Base-by-base conservation (phyloP, 75 land plant genomes). In the Selaginella moellendorffii region DNA sequence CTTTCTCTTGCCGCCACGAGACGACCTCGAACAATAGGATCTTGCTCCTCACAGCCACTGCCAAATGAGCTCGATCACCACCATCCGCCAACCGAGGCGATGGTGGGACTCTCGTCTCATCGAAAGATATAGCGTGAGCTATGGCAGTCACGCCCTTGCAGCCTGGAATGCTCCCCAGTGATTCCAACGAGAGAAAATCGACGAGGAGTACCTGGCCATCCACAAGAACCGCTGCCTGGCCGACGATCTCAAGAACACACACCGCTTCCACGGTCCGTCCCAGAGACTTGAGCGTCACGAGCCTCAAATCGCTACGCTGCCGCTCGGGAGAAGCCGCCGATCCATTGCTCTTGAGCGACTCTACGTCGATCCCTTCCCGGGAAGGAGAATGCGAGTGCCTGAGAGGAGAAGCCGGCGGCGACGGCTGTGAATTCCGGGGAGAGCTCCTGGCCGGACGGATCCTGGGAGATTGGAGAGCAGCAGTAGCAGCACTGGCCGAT, bases 1-100 rank as follows among this genome's bases (percentile, higher is more conserved):
- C 65, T 24, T 68, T 19, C 20, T 51, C 71, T 28, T 31, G 36
- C 2, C 36, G 75, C 14, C 67, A 23, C 30, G 85, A 36, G 27
- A 71, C 23, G 20, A 84, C 36, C 29, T 85, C 85, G 21, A 76
- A 66, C 25, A 93, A 31, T 0, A 82, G n/a, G 66, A 93, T 61
- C 58, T 69, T 89, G 60, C 75, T 86, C 53, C 71, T 75, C 24
- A 62, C 61, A 0, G 81, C 79, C 59, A 79, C 71, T 0, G 84
- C 80, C 29, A 71, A 52, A 76, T 36, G 46, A 5, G 46, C 46
- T 36, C 46, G 46, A 5, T 36, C 46, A 36, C 14, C 46, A 5
- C 10, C 10, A 36, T 5, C 14, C 5, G 5, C 14, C 46, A n/a
- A n/a, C n/a, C n/a, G n/a, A n/a, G n/a, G n/a, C n/a, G n/a, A n/a